These are phyloP conservation scores for Peronosclerospora sorghi DNA, from an alignment of 352 stramenopile genomes.

Conservation along the genomic window DNA sequence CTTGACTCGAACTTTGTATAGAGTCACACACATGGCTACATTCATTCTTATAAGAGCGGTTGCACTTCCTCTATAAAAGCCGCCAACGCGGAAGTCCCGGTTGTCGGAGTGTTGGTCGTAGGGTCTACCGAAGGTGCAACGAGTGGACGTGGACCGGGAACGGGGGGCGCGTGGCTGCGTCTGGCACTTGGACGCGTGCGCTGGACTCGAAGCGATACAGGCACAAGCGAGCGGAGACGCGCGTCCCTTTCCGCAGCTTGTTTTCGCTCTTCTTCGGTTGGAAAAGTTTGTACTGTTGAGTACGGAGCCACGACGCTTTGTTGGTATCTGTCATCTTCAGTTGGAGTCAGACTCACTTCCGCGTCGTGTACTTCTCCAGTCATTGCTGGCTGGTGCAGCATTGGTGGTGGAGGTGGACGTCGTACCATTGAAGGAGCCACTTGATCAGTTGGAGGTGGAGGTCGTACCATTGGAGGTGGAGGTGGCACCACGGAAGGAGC, in stretches of 20 bases:
- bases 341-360: neutral
- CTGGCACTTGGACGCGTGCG: conserved; percentile 5
- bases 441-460: neutral
- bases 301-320: conserved; percentile 31
- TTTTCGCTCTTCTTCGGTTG: conserved; percentile 8
- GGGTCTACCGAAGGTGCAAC: neutral
- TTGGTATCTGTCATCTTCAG: conserved; percentile 3
- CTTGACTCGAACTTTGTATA: conserved; percentile 7
- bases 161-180: conserved; percentile 1
- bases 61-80: conserved; percentile 70
- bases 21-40: conserved; percentile 7
- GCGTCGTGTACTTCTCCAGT: neutral
- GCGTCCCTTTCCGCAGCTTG: conserved; percentile 27
- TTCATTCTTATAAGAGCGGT: conserved; percentile 15
- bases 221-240: conserved; percentile 45
- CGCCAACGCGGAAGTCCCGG: conserved; percentile 28
- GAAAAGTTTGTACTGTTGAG: conserved; percentile 2
- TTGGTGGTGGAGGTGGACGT: neutral
- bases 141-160: conserved; percentile 11
- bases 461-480: conserved; percentile 8
- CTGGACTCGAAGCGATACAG: conserved; percentile 47
- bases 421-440: neutral
- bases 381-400: neutral
- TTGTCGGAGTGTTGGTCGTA: neutral
- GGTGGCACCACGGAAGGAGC: conserved; percentile 4